phyloP scores from a whole-genome alignment of 2,329 filamentous ascomycete genomes.

The Stromatinia cepivora region DNA sequence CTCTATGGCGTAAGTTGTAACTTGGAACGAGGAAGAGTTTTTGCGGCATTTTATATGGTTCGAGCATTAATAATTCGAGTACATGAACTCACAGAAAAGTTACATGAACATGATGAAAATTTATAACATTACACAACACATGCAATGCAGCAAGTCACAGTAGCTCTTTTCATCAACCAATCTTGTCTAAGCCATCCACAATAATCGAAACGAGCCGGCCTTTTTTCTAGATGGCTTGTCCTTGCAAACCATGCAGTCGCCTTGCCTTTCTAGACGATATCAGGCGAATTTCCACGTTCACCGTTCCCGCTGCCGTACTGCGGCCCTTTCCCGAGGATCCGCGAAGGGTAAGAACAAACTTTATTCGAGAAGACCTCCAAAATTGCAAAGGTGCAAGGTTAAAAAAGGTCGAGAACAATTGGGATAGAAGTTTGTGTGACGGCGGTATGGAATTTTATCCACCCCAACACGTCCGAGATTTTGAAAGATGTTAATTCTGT shows the following conservation, averaged over 20 bases:
- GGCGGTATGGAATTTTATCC: not conserved
- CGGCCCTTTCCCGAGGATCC: not conserved
- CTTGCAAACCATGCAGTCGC: constrained; percentile 7
- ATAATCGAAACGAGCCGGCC: constrained; percentile 6
- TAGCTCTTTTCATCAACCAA: not conserved
- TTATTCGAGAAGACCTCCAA: not conserved
- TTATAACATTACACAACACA: not conserved
- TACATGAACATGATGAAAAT: not conserved
- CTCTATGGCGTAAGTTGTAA: constrained; percentile 5
- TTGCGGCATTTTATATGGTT: constrained; percentile 8
- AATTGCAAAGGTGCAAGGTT: not conserved
- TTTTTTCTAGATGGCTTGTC: constrained; percentile 3
- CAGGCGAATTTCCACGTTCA: constrained; percentile 15
- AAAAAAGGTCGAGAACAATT: constrained; percentile 10
- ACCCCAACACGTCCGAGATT: not conserved
- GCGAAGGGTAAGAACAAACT: not conserved
- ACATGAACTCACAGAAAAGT: not conserved
- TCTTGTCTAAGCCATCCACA: not conserved
- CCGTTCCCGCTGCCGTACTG: constrained; percentile 4
- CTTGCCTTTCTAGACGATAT: not conserved
- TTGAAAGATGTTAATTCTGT: not conserved
- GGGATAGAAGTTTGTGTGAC: not conserved
- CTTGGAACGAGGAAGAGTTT: not conserved
- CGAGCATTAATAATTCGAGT: not conserved
- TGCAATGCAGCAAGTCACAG: constrained; percentile 4